Conservation (phyloP, 192 early-diverging fungal species). For the Phlyctochytrium arcticum region DNA sequence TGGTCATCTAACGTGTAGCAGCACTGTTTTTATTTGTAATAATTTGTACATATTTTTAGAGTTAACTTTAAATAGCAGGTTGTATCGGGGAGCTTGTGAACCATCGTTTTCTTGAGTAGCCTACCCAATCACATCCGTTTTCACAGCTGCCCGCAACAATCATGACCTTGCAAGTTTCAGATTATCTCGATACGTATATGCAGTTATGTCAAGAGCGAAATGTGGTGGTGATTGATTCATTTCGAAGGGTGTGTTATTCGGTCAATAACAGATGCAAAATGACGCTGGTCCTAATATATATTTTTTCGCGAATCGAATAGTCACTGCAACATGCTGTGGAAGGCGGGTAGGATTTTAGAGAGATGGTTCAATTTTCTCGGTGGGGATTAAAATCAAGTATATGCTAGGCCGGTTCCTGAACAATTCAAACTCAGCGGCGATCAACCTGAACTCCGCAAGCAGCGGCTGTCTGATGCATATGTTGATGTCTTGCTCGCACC, state of each 20-base stretch:
- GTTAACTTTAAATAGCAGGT: too few species aligned
- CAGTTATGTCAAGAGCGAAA: slow-evolving; percentile 19
- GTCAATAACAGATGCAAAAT: neutral
- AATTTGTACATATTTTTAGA: too few species aligned
- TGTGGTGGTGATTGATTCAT: slow-evolving; percentile 9
- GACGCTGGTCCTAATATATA: neutral
- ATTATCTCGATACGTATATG: slow-evolving; percentile 32
- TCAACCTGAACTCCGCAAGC: slow-evolving; percentile 19
- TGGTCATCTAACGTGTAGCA: too few species aligned
- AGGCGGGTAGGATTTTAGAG: slow-evolving; percentile 19
- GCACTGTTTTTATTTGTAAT: too few species aligned
- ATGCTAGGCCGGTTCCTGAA: slow-evolving; percentile 28
- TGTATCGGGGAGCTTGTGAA: too few species aligned
- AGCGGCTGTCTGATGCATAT: slow-evolving; percentile 29
- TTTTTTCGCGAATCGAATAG: neutral
- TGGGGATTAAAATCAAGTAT: too few species aligned
- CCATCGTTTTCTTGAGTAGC: too few species aligned
- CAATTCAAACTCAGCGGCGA: slow-evolving; percentile 30
- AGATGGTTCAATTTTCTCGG: too few species aligned
- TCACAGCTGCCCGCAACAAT: too few species aligned
- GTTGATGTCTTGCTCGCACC: slow-evolving; percentile 32
- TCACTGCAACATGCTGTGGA: slow-evolving; percentile 17
- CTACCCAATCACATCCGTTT: too few species aligned
- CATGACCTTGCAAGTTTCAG: slow-evolving; percentile 30
- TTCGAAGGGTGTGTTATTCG: neutral